These are phyloP conservation scores for Breviolum minutum DNA, from an alignment of 73 alveolate genomes.

Conservation along the genomic window DNA sequence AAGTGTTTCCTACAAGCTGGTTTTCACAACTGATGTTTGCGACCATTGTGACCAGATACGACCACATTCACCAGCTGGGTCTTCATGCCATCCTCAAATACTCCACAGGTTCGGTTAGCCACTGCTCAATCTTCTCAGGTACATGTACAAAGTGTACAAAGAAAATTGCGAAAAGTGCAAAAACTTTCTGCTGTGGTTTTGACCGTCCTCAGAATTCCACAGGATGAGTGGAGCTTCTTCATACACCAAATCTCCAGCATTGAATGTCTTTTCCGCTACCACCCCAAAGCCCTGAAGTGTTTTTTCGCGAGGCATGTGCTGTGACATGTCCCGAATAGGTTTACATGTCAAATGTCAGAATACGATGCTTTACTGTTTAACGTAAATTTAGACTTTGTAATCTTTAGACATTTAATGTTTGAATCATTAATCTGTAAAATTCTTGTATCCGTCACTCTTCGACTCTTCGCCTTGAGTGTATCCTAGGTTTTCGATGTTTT, in stretches of 20 bases:
- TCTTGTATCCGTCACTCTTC: not conserved
- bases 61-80: constrained; percentile 48
- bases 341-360: not conserved
- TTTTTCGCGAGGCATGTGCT: not conserved
- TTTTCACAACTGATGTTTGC: not conserved
- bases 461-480: not conserved
- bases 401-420: not conserved
- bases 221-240: constrained; percentile 49
- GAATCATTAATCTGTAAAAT: too few species aligned
- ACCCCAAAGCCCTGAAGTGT: constrained; percentile 30
- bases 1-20: not conserved
- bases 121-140: not conserved
- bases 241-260: constrained; percentile 39
- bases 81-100: not conserved
- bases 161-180: not conserved
- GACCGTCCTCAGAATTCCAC: constrained; percentile 44
- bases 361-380: too few species aligned
- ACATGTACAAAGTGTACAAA: not conserved
- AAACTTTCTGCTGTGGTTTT: too few species aligned
- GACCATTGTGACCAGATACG: not conserved
- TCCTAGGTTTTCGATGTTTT: too few species aligned
- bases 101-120: not conserved
- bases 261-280: constrained; percentile 35
- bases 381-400: not conserved
- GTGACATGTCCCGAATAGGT: not conserved